Evolutionary conservation across 371 early-diverging fungal genomes (phyloP), one percentile per base, ranked within the genome.

Genomic region (Lichtheimia ramosa): DNA sequence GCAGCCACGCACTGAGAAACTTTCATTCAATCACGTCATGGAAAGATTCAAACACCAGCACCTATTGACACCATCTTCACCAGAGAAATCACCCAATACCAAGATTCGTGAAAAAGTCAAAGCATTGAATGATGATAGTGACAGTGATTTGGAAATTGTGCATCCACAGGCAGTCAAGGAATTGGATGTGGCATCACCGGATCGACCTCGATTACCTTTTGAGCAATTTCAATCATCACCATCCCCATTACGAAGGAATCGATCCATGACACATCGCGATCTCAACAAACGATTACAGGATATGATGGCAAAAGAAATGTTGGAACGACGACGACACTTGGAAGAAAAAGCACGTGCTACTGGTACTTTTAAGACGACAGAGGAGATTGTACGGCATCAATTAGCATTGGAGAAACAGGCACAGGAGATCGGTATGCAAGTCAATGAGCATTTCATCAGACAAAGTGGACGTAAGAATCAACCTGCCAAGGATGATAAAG

Each of bases 351-450:
- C 75, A 2, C 69, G 66, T 41, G 65, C 70, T 3, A 56, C 63
- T 1, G 81, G 81, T 8, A 51, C 57, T 3, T 80, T 61, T 51
- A 56, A 56, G 8, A 66, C 69, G 0, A 69, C 81, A 12, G 68
- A 69, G n/a, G 78, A 81, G 39, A 54, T 63, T 40, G 74, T 74
- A 1, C 59, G 69, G 43, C 54, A 60, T 28, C 61, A 68, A 13
- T 24, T 81, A 8, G 70, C 73, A 42, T 59, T 64, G 18, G 81
- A 81, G 62, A 68, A 63, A 54, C 64, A 73, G 43, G 69, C 68
- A 10, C 52, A 62, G 21, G 50, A 49, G 12, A 68, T 73, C 16
- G 51, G 65, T 20, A 43, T 60, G 2, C 64, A 73, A 61, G 65
- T 73, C 1, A 48, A 67, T 2, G 59, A 64, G 20, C 65, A 63